Evolutionary conservation across 2,329 filamentous ascomycete genomes (phyloP).

Genomic region (Dendryphion nanum): DNA sequence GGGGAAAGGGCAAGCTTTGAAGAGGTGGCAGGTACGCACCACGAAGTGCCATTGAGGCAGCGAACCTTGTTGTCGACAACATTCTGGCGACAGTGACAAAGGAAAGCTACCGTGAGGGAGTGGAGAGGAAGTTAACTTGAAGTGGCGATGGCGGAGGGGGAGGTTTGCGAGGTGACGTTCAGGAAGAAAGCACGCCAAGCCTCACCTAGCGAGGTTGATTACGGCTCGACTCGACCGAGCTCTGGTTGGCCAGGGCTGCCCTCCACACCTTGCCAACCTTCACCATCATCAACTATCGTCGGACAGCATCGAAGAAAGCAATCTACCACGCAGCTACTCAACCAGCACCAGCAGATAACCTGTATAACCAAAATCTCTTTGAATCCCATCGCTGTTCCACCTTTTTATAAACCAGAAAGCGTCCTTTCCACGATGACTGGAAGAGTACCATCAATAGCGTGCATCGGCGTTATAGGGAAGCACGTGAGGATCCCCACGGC

Average conservation of each 20-base stretch:
- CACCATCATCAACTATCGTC: conserved; percentile 23
- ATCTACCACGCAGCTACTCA: no score
- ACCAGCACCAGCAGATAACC: no score
- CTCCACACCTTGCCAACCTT: conserved; percentile 11
- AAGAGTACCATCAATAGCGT: conserved; percentile 74
- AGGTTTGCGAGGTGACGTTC: conserved; percentile 30
- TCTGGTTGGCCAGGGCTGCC: conserved; percentile 29
- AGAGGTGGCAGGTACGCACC: conserved; percentile 41
- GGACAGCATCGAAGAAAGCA: no score
- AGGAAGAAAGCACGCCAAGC: conserved; percentile 23
- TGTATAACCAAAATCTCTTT: no score
- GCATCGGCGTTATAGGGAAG: conserved; percentile 90
- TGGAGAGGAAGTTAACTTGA: conserved; percentile 33
- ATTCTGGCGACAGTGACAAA: conserved; percentile 41
- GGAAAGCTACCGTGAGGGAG: conserved; percentile 33
- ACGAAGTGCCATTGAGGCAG: conserved; percentile 55
- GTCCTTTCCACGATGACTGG: conserved; percentile 38
- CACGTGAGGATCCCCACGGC: conserved; percentile 60
- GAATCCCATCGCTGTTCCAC: no score
- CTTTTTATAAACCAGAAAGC: no score
- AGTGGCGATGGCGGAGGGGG: conserved; percentile 29
- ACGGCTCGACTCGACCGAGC: conserved; percentile 15
- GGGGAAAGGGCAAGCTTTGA: conserved; percentile 6
- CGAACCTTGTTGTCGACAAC: conserved; percentile 52
- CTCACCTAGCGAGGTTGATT: conserved; percentile 1